Evolutionary conservation across 2,329 filamentous ascomycete species (phyloP).

Genomic region (Fusarium agapanthi): DNA sequence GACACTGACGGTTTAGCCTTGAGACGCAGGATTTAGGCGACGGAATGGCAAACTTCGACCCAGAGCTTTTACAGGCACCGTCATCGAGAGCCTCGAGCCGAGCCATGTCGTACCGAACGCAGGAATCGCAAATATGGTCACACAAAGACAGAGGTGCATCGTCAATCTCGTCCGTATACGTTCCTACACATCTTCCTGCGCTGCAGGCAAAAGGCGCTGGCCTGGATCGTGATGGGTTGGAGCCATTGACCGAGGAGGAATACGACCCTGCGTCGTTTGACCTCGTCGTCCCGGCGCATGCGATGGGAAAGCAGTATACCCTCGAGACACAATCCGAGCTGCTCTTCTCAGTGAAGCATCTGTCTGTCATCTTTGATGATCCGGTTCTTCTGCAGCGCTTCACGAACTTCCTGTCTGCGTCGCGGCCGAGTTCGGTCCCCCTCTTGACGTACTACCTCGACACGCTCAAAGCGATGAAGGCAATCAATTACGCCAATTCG

Average conservation of each 20-base stretch:
- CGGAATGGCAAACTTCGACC: constrained; percentile 15
- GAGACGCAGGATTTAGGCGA: constrained; percentile 23
- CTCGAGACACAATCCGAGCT: constrained; percentile 72
- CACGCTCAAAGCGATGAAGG: constrained; percentile 73
- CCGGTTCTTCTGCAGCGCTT: constrained; percentile 71
- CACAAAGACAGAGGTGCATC: constrained; percentile 24
- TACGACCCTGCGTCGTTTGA: constrained; percentile 38
- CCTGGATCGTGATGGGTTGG: constrained; percentile 27
- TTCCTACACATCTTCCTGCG: constrained; percentile 24
- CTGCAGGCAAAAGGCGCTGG: constrained; percentile 31
- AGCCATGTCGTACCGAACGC: constrained; percentile 22
- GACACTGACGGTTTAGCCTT: constrained; percentile 1
- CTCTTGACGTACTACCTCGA: constrained; percentile 77
- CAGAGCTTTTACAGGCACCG: constrained; percentile 2
- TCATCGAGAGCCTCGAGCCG: constrained; percentile 28
- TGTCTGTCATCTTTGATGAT: constrained; percentile 71
- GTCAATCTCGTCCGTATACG: constrained; percentile 27
- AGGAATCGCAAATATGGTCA: constrained; percentile 22
- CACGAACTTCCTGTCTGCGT: constrained; percentile 69
- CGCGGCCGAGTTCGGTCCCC: constrained; percentile 69
- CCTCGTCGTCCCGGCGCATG: constrained; percentile 33
- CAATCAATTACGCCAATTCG: constrained; percentile 76
- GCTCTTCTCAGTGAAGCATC: constrained; percentile 72
- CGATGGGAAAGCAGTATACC: constrained; percentile 51
- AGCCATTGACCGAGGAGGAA: constrained; percentile 35